Conservation (phyloP, 2,329 filamentous ascomycete genomes). For the Colletotrichum euphorbiae region DNA sequence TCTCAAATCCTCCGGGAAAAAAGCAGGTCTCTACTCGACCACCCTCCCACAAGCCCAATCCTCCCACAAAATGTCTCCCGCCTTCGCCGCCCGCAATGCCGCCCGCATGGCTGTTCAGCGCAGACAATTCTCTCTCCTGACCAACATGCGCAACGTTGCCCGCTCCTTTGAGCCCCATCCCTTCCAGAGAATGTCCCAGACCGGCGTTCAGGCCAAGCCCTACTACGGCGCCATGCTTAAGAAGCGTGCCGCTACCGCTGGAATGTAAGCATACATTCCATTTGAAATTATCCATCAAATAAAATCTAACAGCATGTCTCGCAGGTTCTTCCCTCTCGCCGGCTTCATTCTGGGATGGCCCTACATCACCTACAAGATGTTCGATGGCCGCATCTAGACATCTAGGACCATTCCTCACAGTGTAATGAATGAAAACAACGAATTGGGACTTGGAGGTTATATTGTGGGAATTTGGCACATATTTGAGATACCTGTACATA, state of each 20-base stretch:
- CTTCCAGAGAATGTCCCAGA: conserved; percentile 50
- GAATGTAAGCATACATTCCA: conserved; percentile 48
- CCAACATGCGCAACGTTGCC: conserved; percentile 50
- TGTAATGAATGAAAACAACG: conserved; percentile 5
- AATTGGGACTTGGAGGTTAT: conserved; percentile 4
- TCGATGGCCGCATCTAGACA: conserved; percentile 34
- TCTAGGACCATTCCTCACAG: not conserved
- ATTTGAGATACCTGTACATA: conserved; percentile 37
- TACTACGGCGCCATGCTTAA: conserved; percentile 54
- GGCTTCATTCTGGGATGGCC: conserved; percentile 39
- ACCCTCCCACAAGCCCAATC: conserved; percentile 17
- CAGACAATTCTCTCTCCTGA: conserved; percentile 52
- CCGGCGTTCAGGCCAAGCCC: conserved; percentile 45
- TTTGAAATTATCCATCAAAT: too few species aligned
- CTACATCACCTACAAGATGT: conserved; percentile 21
- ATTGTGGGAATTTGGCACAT: conserved; percentile 22
- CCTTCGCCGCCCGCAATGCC: conserved; percentile 50
- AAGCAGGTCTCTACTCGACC: conserved; percentile 9
- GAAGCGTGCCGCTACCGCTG: conserved; percentile 44
- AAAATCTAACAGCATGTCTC: conserved; percentile 5
- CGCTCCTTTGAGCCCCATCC: conserved; percentile 53
- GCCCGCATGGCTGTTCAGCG: conserved; percentile 42
- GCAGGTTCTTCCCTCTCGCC: conserved; percentile 22
- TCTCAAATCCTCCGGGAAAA: conserved; percentile 31
- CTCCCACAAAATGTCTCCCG: conserved; percentile 47